Percentiles rank a stretch among this genome's conserved stretches.
These are phyloP conservation scores for Cyberlindnera mississippiensis DNA, from an alignment of 805 yeast species.

Conservation along the genomic window DNA sequence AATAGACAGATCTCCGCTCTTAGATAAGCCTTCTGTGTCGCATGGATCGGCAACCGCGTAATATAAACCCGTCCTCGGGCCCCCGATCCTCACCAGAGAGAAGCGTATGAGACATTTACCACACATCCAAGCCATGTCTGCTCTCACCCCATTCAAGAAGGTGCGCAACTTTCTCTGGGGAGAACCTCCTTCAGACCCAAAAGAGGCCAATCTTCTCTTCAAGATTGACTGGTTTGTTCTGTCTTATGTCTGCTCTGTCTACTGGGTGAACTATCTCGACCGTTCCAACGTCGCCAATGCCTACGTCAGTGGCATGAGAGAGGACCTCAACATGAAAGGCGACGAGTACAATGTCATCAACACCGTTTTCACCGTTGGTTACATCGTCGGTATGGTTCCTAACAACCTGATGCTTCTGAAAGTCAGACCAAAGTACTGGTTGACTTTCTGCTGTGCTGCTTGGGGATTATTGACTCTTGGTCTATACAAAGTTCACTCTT, in stretches of 20 bases:
- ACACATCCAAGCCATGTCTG: background rate
- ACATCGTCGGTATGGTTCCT: slow-evolving; percentile 59
- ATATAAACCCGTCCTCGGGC: too few relatives aligned
- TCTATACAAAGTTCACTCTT: slow-evolving; percentile 43
- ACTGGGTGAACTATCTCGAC: slow-evolving; percentile 51
- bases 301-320: slow-evolving; percentile 63
- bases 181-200: slow-evolving; percentile 23
- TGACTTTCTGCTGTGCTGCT: slow-evolving; percentile 46
- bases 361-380: slow-evolving; percentile 58
- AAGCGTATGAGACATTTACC: too few relatives aligned
- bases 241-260: slow-evolving; percentile 21
- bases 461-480: slow-evolving; percentile 58
- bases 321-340: slow-evolving; percentile 46
- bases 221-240: slow-evolving; percentile 27
- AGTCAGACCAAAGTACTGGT: slow-evolving; percentile 54
- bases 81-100: too few relatives aligned
- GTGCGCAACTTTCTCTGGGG: slow-evolving; percentile 26
- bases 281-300: slow-evolving; percentile 55
- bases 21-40: too few relatives aligned
- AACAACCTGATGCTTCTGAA: slow-evolving; percentile 49
- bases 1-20: background rate
- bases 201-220: slow-evolving; percentile 21
- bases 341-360: slow-evolving; percentile 47
- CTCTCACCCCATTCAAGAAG: slow-evolving; percentile 10
- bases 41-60: too few relatives aligned